Conservation (phyloP, 192 early-diverging fungal species). For the Backusella circina region DNA sequence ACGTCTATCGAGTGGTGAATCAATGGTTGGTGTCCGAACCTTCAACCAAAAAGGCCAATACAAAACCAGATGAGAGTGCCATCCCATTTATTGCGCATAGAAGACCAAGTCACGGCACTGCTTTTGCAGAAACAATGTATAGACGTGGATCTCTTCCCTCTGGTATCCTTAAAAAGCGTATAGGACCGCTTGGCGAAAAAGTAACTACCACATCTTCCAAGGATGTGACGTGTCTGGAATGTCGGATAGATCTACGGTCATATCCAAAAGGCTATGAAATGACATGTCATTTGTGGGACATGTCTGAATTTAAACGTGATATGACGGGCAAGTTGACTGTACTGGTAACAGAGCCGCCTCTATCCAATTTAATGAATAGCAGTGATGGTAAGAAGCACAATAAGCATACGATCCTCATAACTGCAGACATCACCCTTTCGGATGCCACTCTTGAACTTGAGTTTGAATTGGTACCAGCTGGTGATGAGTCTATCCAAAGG, state of each 20-base stretch:
- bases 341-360: constrained; percentile 9
- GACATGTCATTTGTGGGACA: neutral
- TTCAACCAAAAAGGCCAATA: neutral
- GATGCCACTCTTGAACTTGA: constrained; percentile 5
- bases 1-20: neutral
- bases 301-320: constrained; percentile 7
- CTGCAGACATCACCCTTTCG: neutral
- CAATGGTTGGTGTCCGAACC: neutral
- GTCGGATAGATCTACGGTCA: neutral
- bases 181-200: neutral
- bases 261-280: constrained; percentile 8
- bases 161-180: neutral
- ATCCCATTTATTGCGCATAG: neutral
- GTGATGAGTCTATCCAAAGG: neutral
- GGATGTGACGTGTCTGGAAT: neutral
- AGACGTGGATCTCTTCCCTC: neutral
- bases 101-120: neutral
- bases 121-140: neutral
- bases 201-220: neutral
- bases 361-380: constrained; percentile 15
- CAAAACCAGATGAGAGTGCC: neutral
- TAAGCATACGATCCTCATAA: constrained; percentile 9
- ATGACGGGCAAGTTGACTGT: constrained; percentile 11
- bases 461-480: constrained; percentile 10
- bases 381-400: constrained; percentile 4